Conservation (phyloP, 306 rosid species). For the Begonia masoniana region DNA sequence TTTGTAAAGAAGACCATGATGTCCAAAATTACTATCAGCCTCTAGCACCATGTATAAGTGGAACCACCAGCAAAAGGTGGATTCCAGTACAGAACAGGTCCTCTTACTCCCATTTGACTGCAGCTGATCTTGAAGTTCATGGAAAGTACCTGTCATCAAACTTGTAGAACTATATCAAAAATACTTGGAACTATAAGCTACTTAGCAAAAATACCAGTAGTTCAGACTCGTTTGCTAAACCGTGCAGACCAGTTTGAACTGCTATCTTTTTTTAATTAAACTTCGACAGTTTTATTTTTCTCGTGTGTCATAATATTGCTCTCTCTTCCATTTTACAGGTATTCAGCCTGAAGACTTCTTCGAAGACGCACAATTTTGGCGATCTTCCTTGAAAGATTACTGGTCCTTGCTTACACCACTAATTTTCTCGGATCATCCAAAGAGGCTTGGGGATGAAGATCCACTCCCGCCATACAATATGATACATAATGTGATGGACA, state of each 20-base stretch:
- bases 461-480: slow-evolving; percentile 96
- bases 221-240: no score
- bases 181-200: no score
- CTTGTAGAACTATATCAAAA: no score
- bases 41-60: slow-evolving; percentile 77
- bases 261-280: no score
- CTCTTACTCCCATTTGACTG: slow-evolving; percentile 39
- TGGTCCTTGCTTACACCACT: slow-evolving; percentile 96
- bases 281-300: no score
- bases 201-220: no score
- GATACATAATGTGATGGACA: slow-evolving; percentile 95
- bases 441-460: slow-evolving; percentile 99
- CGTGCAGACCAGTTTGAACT: no score
- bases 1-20: slow-evolving; percentile 57
- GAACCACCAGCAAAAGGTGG: slow-evolving; percentile 76
- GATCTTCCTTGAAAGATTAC: slow-evolving; percentile 58
- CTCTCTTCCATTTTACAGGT: slow-evolving; percentile 46
- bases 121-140: slow-evolving; percentile 71
- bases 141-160: slow-evolving; percentile 42
- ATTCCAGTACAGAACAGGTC: slow-evolving; percentile 78
- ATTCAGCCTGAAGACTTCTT: slow-evolving; percentile 70
- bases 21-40: slow-evolving; percentile 57
- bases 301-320: slow-evolving; percentile 2
- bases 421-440: slow-evolving; percentile 99
- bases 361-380: slow-evolving; percentile 69